phyloP scores from a whole-genome alignment of 208 protist species.

The Trypanosoma melophagium region DNA sequence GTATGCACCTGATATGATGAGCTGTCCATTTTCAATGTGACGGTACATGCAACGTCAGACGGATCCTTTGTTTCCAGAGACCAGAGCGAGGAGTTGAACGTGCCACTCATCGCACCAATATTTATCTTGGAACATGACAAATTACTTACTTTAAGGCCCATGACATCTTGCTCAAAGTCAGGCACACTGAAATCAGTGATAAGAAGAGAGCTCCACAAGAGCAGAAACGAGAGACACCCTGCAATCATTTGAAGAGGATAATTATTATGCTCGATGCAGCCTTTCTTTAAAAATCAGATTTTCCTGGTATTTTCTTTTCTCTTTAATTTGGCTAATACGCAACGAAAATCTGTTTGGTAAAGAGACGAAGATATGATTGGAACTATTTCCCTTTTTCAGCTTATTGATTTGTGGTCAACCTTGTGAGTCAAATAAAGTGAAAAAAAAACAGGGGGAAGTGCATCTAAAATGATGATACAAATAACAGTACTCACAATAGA shows the following conservation, averaged over 20 bases:
- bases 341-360: too few species aligned
- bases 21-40: background rate
- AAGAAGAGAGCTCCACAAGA: conserved; percentile 10
- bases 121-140: background rate
- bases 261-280: background rate
- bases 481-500: too few species aligned
- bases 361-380: too few species aligned
- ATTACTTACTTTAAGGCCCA: background rate
- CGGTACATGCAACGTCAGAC: background rate
- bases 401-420: too few species aligned
- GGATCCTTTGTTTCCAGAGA: background rate
- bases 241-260: background rate
- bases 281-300: background rate
- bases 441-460: too few species aligned
- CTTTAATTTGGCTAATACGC: too few species aligned
- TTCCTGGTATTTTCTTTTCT: background rate
- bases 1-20: background rate
- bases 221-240: background rate
- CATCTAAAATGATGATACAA: too few species aligned
- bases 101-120: background rate
- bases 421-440: too few species aligned
- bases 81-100: conserved; percentile 9
- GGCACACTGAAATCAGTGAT: background rate
- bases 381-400: too few species aligned
- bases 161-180: background rate